Percentiles rank a stretch among this genome's conserved stretches.
Conservation (phyloP, 106 monocot species). For the Dendrobium catenatum region DNA sequence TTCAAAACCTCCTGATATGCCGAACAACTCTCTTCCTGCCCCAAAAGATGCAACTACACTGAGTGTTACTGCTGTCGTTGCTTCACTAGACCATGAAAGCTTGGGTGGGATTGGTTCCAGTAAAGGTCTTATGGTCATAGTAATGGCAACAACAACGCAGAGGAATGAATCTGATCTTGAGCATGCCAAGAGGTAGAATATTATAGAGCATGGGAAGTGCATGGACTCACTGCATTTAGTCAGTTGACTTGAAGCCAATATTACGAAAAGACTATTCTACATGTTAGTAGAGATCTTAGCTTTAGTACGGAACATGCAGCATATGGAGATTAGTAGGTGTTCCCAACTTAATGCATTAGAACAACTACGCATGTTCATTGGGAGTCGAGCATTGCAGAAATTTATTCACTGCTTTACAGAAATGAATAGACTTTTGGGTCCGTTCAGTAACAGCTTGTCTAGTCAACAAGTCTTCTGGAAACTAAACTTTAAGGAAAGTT, state of each 20-base stretch:
- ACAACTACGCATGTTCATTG: conserved; percentile 33
- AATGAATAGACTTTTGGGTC: conserved; percentile 61
- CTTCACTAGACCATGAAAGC: conserved; percentile 78
- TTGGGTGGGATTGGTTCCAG: conserved; percentile 83
- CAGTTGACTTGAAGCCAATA: conserved; percentile 48
- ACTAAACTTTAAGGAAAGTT: conserved; percentile 75
- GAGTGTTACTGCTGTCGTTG: conserved; percentile 79
- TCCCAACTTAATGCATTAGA: conserved; percentile 53
- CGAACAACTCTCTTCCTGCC: conserved; percentile 31
- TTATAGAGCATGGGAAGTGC: conserved; percentile 90
- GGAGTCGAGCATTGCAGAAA: conserved; percentile 68
- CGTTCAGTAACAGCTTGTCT: conserved; percentile 39
- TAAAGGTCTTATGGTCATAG: conserved; percentile 95
- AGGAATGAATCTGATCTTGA: conserved; percentile 68
- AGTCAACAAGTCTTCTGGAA: conserved; percentile 87
- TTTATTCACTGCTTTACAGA: conserved; percentile 76
- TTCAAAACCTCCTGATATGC: conserved; percentile 48
- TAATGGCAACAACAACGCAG: conserved; percentile 95
- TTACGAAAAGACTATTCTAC: conserved; percentile 75
- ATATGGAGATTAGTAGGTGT: conserved; percentile 73
- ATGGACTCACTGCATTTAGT: conserved; percentile 78
- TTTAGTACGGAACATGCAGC: conserved; percentile 68
- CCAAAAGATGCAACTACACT: conserved; percentile 79
- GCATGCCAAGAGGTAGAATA: conserved; percentile 93
- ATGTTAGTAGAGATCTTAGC: conserved; percentile 76